Evolutionary conservation across 1,139 yeast genomes (phyloP).

Genomic region (Taiozyma sp.): DNA sequence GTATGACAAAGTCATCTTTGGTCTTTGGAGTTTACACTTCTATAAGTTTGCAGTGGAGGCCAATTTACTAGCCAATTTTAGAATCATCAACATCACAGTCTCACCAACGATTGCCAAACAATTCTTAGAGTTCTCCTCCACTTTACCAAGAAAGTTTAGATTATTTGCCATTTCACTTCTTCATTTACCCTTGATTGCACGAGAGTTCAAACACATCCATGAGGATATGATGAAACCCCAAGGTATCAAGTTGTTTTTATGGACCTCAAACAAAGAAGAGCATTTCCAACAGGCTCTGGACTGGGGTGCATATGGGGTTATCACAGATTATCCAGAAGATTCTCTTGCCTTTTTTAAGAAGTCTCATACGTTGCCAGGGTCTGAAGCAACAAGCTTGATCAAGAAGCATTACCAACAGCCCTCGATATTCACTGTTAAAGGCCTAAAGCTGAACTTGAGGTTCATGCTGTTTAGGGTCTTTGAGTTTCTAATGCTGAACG

Average conservation of each 20-base stretch:
- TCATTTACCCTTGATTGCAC: slow-evolving; percentile 35
- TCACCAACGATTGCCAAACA: slow-evolving; percentile 32
- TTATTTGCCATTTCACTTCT: slow-evolving; percentile 4
- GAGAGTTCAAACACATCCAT: slow-evolving; percentile 34
- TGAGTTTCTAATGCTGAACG: slow-evolving; percentile 16
- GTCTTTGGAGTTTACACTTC: slow-evolving; percentile 75
- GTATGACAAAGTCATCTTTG: slow-evolving; percentile 66
- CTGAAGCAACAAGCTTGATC: neutral
- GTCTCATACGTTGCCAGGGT: neutral
- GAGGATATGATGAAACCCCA: slow-evolving; percentile 33
- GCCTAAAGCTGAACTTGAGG: slow-evolving; percentile 2
- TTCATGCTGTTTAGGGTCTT: slow-evolving; percentile 14
- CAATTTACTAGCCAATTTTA: slow-evolving; percentile 36
- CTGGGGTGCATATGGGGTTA: slow-evolving; percentile 14
- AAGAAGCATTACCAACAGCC: slow-evolving; percentile 3
- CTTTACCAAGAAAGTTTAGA: slow-evolving; percentile 21
- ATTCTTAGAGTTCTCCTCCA: slow-evolving; percentile 29
- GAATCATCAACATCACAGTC: slow-evolving; percentile 50
- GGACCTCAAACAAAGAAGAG: slow-evolving; percentile 66
- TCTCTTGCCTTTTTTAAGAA: slow-evolving; percentile 8
- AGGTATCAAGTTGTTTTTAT: slow-evolving; percentile 56
- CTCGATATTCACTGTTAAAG: slow-evolving; percentile 4
- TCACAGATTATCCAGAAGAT: slow-evolving; percentile 20
- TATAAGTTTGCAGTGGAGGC: slow-evolving; percentile 45
- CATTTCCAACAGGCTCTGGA: slow-evolving; percentile 12